These are phyloP conservation scores for Fistulifera pelliculosa DNA, from an alignment of 108 stramenopile species.

Conservation along the genomic window DNA sequence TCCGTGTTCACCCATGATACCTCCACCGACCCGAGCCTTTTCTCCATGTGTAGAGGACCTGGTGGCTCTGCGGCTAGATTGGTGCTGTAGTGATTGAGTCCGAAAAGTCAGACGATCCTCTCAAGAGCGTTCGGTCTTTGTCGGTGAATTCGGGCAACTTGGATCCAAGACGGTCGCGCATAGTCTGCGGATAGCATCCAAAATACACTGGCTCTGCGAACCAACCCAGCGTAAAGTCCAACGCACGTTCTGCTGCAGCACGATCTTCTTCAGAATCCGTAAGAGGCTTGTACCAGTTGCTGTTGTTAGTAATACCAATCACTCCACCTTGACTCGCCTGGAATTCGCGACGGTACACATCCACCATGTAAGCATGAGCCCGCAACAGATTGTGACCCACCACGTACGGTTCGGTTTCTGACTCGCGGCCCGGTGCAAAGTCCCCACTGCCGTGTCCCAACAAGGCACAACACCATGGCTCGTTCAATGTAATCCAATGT, in stretches of 20 bases:
- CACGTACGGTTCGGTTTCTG: constrained; percentile 45
- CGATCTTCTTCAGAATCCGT: constrained; percentile 32
- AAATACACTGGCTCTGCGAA: constrained; percentile 63
- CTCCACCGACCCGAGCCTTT: constrained; percentile 21
- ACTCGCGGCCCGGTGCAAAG: constrained; percentile 79
- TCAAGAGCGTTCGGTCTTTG: constrained; percentile 34
- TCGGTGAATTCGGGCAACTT: constrained; percentile 73
- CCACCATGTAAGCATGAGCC: constrained; percentile 80
- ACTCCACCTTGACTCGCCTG: constrained; percentile 27
- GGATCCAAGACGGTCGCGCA: constrained; percentile 52
- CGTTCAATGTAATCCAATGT: constrained; percentile 91
- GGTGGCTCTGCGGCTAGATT: constrained; percentile 36
- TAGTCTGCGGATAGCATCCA: constrained; percentile 79
- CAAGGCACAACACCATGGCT: constrained; percentile 78
- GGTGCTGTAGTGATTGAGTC: constrained; percentile 86
- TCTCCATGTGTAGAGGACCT: neutral
- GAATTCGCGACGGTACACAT: constrained; percentile 57
- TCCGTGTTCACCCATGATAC: constrained; percentile 66
- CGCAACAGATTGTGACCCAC: constrained; percentile 78
- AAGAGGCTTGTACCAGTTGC: constrained; percentile 70
- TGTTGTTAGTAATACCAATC: constrained; percentile 73
- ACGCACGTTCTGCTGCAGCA: constrained; percentile 71
- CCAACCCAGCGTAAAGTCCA: constrained; percentile 88
- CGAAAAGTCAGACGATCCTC: constrained; percentile 81
- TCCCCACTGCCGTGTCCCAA: constrained; percentile 77